Evolutionary conservation across 768 basidiomycete species (phyloP).

Genomic region (Lepiota brunneoincarnata): DNA sequence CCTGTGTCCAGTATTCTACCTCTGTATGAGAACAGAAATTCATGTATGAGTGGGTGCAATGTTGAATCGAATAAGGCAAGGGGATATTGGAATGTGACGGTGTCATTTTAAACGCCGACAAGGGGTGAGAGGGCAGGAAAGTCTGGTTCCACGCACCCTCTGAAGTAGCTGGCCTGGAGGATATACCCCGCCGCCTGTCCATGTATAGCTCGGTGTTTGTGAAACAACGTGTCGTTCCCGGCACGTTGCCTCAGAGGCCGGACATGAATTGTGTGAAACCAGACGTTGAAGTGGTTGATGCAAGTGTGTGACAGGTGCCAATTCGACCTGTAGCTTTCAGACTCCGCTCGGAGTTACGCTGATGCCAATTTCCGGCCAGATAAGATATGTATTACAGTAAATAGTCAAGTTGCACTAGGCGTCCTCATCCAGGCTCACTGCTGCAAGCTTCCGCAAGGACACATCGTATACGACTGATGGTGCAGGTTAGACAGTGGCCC

Average conservation of each 20-base stretch:
- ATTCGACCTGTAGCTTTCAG: slow-evolving; percentile 8
- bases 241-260: slow-evolving; percentile 10
- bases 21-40: slow-evolving; percentile 40
- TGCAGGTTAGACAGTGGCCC: slow-evolving; percentile 2
- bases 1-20: slow-evolving; percentile 74
- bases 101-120: slow-evolving; percentile 12
- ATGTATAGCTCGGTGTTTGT: slow-evolving; percentile 30
- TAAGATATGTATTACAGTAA: neutral
- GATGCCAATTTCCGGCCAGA: neutral
- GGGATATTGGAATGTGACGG: slow-evolving; percentile 4
- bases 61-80: slow-evolving; percentile 6
- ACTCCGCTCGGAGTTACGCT: slow-evolving; percentile 7
- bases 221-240: slow-evolving; percentile 7
- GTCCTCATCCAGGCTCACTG: neutral
- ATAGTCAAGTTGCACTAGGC: neutral
- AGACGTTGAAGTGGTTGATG: slow-evolving; percentile 9
- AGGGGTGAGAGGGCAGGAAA: slow-evolving; percentile 2
- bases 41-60: slow-evolving; percentile 17
- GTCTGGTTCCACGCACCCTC: slow-evolving; percentile 54
- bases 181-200: slow-evolving; percentile 64
- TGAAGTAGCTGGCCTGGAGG: slow-evolving; percentile 65
- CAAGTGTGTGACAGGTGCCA: slow-evolving; percentile 9
- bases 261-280: slow-evolving; percentile 12
- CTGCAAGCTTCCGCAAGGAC: slow-evolving; percentile 66
- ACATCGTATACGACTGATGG: slow-evolving; percentile 79